These are phyloP conservation scores for Wickerhamiella infanticola DNA, from an alignment of 1,139 yeast species.

Conservation along the genomic window DNA sequence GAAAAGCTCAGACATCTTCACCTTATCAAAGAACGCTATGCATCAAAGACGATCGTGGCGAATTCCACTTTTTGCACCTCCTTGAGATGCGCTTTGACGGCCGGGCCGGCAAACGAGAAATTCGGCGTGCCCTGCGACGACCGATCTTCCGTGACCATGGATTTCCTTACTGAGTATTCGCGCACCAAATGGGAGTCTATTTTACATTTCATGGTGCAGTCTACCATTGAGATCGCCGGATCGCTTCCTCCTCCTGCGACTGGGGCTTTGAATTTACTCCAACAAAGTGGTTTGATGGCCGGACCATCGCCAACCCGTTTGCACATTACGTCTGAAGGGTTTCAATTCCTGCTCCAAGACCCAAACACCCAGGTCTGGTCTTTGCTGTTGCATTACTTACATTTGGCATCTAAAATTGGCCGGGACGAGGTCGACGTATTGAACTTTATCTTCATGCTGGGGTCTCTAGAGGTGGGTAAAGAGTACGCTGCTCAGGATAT, in stretches of 20 bases:
- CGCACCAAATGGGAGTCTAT: constrained; percentile 87
- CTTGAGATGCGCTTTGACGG: constrained; percentile 72
- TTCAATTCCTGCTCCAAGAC: constrained; percentile 84
- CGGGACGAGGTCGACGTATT: constrained; percentile 96
- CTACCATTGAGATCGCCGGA: constrained; percentile 5
- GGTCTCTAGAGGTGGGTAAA: constrained; percentile 80
- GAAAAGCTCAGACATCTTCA: constrained; percentile 65
- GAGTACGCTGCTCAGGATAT: constrained; percentile 61
- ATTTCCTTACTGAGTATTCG: constrained; percentile 53
- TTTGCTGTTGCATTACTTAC: constrained; percentile 66
- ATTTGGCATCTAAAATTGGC: constrained; percentile 64
- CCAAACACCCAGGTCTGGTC: constrained; percentile 95
- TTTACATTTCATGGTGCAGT: constrained; percentile 91
- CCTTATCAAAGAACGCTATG: constrained; percentile 48
- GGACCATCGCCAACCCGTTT: constrained; percentile 33
- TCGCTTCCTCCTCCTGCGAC: constrained; percentile 7
- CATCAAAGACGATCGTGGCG: constrained; percentile 40
- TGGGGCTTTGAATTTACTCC: constrained; percentile 25
- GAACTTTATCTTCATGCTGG: constrained; percentile 82
- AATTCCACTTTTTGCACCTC: constrained; percentile 62
- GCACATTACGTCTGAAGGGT: constrained; percentile 78
- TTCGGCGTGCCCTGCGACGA: constrained; percentile 39
- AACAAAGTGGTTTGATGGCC: constrained; percentile 79
- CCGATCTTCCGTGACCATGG: constrained; percentile 37
- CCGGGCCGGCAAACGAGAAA: constrained; percentile 37